A percentile compares a stretch with the other conserved stretches of the same genome.
phyloP scores from a whole-genome alignment of 2,329 filamentous ascomycete species.

The Aspergillaceae sp. region DNA sequence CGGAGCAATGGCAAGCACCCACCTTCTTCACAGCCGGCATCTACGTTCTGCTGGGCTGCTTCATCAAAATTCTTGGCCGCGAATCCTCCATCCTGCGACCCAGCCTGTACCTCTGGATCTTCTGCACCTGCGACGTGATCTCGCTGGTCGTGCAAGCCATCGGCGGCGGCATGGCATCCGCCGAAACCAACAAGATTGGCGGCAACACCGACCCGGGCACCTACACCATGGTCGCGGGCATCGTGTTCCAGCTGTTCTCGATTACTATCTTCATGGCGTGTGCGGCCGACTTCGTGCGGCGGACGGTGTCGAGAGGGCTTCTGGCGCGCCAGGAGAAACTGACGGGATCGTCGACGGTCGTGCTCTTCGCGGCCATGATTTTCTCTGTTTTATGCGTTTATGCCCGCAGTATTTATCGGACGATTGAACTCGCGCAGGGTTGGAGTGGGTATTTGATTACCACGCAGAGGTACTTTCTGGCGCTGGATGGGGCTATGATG shows the following conservation, averaged over 20 bases:
- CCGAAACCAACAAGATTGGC: slow-evolving; percentile 33
- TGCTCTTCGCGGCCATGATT: slow-evolving; percentile 29
- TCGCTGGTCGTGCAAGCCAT: slow-evolving; percentile 49
- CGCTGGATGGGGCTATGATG: slow-evolving; percentile 44
- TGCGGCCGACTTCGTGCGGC: slow-evolving; percentile 40
- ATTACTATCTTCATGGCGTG: slow-evolving; percentile 46
- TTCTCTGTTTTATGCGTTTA: slow-evolving; percentile 40
- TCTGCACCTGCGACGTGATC: slow-evolving; percentile 46
- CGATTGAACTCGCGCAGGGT: slow-evolving; percentile 43
- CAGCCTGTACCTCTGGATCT: slow-evolving; percentile 41
- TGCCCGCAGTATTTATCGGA: slow-evolving; percentile 43
- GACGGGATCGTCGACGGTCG: too few species aligned
- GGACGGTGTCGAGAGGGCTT: slow-evolving; percentile 11
- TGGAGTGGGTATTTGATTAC: slow-evolving; percentile 45
- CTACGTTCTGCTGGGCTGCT: slow-evolving; percentile 42
- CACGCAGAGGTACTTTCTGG: slow-evolving; percentile 43
- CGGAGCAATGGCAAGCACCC: slow-evolving; percentile 23
- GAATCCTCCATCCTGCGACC: slow-evolving; percentile 38
- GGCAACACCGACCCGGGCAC: slow-evolving; percentile 43
- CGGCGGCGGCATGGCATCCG: slow-evolving; percentile 45
- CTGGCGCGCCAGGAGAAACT: too few species aligned
- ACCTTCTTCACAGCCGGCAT: slow-evolving; percentile 46
- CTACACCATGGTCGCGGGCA: slow-evolving; percentile 45
- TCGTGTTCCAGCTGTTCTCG: slow-evolving; percentile 51
- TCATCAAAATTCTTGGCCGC: slow-evolving; percentile 39